Evolutionary conservation across 306 rosid species (phyloP), one percentile per base, ranked within the genome.

Genomic region (Benincasa hispida): DNA sequence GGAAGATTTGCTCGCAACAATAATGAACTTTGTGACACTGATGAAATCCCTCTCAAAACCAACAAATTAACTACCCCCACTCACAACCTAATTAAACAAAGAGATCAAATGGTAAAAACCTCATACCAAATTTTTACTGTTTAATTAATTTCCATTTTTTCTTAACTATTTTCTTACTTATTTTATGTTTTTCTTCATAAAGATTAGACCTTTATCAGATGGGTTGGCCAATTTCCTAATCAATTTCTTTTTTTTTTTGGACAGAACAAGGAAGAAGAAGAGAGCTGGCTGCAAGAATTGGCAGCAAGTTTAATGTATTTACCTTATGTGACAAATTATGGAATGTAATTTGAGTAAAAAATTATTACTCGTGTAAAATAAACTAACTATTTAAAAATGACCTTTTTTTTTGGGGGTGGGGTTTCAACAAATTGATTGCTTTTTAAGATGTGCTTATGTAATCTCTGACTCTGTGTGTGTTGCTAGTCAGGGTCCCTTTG

Each of bases 1-100:
- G 98, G 98, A 78, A 90, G 98, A 84, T 94, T 94, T 82, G 98
- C 97, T 13, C 89, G 94, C 75, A 94, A 94, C 82, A 94, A 91
- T 83, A 84, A 78, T 37, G 94, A 91, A 61, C 77, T 81, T 0
- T 83, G 85, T 47, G 90, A 87, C 34, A 74, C 78, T 10, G 51
- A 45, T 45, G 87, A 84, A 67, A 80, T 85, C 73, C 69, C 75
- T 48, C 39, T 17, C 45, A 42, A 61, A 13, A 60, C 37, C 54
- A 28, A 45, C 79, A 24, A 62, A 5, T 18, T 63, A 6, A n/a
- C 21, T 19, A 22, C n/a, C 24, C 19, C 74, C 0, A 11, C 19
- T 60, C 73, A 77, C 19, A 61, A 10, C 22, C 12, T 32, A 22
- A 73, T 12, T 6, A 42, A 70, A 39, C 85, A 65, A 65, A 65